Conservation (phyloP, 2,329 filamentous ascomycete genomes). For the Talaromyces piceae region DNA sequence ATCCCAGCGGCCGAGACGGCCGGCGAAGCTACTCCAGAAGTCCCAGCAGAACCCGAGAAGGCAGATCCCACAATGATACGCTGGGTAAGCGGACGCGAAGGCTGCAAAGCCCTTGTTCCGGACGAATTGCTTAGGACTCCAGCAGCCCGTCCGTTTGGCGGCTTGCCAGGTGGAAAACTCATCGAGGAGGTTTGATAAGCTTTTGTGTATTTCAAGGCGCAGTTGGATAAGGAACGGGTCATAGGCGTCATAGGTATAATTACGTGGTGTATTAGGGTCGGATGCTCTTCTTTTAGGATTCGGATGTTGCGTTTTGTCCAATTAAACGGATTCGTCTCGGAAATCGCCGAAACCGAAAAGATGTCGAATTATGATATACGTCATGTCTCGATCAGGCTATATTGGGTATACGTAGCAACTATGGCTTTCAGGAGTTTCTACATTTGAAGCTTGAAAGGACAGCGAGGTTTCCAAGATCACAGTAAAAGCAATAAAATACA, state of each 20-base stretch:
- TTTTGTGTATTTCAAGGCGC: not conserved
- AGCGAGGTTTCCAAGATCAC: too few relatives aligned
- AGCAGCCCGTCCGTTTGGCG: slow-evolving; percentile 33
- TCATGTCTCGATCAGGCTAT: too few relatives aligned
- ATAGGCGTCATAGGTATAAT: not conserved
- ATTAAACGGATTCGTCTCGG: too few relatives aligned
- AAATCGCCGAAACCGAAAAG: too few relatives aligned
- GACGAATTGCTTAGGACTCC: slow-evolving; percentile 42
- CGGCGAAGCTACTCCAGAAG: slow-evolving; percentile 32
- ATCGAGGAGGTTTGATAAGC: slow-evolving; percentile 10
- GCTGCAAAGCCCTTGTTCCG: slow-evolving; percentile 38
- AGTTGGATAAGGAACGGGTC: not conserved
- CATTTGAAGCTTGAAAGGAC: too few relatives aligned
- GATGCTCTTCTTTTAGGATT: too few relatives aligned
- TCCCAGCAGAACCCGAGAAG: slow-evolving; percentile 30
- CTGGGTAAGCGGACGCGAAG: slow-evolving; percentile 37
- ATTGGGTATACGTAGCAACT: too few relatives aligned
- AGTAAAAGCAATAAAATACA: not conserved
- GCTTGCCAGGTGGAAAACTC: slow-evolving; percentile 9
- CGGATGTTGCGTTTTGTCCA: too few relatives aligned
- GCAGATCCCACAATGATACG: slow-evolving; percentile 39
- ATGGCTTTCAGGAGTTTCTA: too few relatives aligned
- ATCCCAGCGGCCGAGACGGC: slow-evolving; percentile 39
- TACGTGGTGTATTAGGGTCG: too few relatives aligned
- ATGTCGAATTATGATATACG: too few relatives aligned